Evolutionary conservation across 2,329 filamentous ascomycete species (phyloP), one percentile per base, ranked within the genome.

Genomic region (Lasiodiplodia sp.): DNA sequence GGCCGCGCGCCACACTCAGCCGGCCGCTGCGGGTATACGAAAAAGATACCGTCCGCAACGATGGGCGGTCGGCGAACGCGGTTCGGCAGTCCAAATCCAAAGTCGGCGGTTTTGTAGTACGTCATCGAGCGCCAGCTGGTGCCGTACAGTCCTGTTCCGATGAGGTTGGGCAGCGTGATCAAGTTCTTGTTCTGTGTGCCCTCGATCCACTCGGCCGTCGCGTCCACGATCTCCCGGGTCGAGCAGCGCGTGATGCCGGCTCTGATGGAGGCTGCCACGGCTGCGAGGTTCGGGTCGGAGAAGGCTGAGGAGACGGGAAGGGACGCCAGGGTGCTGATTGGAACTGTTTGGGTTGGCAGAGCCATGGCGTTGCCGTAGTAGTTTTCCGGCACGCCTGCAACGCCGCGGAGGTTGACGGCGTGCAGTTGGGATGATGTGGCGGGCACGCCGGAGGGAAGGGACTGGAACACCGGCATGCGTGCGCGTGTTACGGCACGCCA

Each of bases 81-180:
- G 49, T 57, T 67, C 4, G 73, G 75, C 34, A 62, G 5, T 2
- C 76, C 76, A 47, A 78, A 78, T 1, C 76, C 76, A 62, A 77
- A 78, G 65, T 78, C 73, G 68, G 77, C 74, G 38, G 65, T 67
- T 34, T 69, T 44, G 57, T 76, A 75, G 8, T 71, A 52, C 21
- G 66, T 72, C 72, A 75, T 74, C 6, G 31, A 60, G 63, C 72
- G 71, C 76, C 76, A 77, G 70, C 71, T 73, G n/a, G 73, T 73
- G n/a, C 69, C 72, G 47, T 69, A 73, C 6, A 75, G 69, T 66
- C 74, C 75, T 31, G 74, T 64, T 11, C 73, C 74, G 8, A 75
- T 60, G 40, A 77, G 74, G n/a, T 74, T 68, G 40, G 68, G 66
- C 8, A 75, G 40, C 57, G 70, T 69, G 58, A 74, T 71, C 57